Evolutionary conservation across 371 early-diverging fungal species (phyloP), one percentile per base, ranked within the genome.

Genomic region (Mortierella sp.): DNA sequence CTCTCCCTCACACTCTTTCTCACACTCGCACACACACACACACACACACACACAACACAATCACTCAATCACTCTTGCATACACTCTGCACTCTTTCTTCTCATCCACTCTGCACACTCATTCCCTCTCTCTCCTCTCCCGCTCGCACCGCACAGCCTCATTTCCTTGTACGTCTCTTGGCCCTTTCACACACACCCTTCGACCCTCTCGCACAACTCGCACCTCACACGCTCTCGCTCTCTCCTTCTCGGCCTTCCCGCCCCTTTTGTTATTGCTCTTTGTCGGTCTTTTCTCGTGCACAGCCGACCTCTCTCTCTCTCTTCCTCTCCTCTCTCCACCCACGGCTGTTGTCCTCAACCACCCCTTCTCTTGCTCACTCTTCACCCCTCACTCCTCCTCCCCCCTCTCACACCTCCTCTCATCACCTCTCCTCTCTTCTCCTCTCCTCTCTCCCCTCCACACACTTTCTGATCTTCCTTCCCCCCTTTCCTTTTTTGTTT

Each of bases 291-390:
- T n/a, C n/a, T n/a, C n/a, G n/a, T n/a, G n/a, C n/a, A n/a, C n/a
- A n/a, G n/a, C n/a, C n/a, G n/a, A n/a, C 9, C 39, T 39, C 39
- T 9, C 14, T 39, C 14, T 14, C 24, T 30, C 49, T 9, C 42
- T 31, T 43, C 61, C 31, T 46, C 34, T 55, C 42, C 59, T 43
- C 28, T 23, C 24, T 26, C 46, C 61, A n/a, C 42, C n/a, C 46
- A 13, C 46, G 13, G 18, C 58, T 59, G 14, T 46, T 45, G 43
- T 52, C 61, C 38, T 66, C 38, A 30, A 27, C 27, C 27, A 61
- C 57, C 31, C 28, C 58, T 57, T 24, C 46, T 34, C 41, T 54
- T 16, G 52, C 30, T 42, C 46, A 43, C 42, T 55, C 19, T 34
- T 59, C 34, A 5, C 38, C 47, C 30, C 5, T 64, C 19, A 58